Conservation (phyloP, 352 stramenopile species). For the Globisporangium rhizosaccharum region DNA sequence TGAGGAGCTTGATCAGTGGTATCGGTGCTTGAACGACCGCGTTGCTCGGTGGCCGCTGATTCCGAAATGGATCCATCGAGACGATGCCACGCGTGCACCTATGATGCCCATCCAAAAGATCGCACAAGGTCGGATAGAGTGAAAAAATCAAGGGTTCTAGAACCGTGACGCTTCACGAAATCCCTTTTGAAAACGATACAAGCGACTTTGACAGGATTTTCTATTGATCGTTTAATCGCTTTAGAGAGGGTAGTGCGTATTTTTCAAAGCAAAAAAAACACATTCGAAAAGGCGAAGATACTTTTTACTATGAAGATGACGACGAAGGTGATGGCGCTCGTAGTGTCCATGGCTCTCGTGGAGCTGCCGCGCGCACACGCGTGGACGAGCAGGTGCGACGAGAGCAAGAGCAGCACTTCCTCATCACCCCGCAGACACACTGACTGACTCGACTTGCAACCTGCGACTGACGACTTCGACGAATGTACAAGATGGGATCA, state of each 20-base stretch:
- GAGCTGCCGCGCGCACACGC: constrained; percentile 19
- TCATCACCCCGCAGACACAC: background rate
- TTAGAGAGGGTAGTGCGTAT: no score
- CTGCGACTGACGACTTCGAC: background rate
- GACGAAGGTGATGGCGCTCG: constrained; percentile 4
- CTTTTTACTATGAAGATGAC: constrained; percentile 3
- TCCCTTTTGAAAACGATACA: no score
- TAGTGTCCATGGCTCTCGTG: constrained; percentile 4
- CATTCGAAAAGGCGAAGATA: no score
- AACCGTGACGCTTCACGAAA: background rate
- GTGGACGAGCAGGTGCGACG: constrained; percentile 50
- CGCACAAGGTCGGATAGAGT: background rate
- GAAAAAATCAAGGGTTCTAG: background rate
- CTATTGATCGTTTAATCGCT: no score
- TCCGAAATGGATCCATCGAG: constrained; percentile 1
- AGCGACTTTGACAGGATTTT: no score
- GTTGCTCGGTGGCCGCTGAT: background rate
- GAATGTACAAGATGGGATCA: constrained; percentile 53
- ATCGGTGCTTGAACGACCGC: background rate
- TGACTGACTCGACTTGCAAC: background rate
- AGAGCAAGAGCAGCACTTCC: background rate
- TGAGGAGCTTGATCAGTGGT: background rate
- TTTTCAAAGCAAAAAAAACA: no score
- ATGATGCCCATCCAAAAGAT: background rate
- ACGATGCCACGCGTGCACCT: background rate